Base-by-base conservation (phyloP, 1,284 basidiomycete genomes). In the Mycosarcoma maydis region DNA sequence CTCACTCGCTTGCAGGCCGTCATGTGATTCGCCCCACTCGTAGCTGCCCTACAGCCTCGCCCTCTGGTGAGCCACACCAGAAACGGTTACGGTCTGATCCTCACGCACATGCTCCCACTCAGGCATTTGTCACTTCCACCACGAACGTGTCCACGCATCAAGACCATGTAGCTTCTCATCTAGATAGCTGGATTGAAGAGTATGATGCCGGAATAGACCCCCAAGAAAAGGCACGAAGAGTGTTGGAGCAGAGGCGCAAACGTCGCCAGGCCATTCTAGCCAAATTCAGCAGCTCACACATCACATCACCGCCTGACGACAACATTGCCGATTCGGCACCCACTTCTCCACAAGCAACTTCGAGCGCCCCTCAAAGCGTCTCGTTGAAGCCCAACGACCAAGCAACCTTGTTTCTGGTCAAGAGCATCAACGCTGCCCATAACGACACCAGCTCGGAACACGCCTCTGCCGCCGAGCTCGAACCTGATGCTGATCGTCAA, bases 221-320 rank as follows among this genome's bases (percentile, higher is more conserved):
- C 20, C 61, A 66, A 14, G 56, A 61, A n/a, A 40, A 26, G 2
- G 55, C 53, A 24, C 40, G 51, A 7, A 58, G 26, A 22, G 33
- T 45, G 11, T 44, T 74, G 8, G 76, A 75, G 39, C 72, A 77
- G 42, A 74, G 73, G n/a, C 54, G 77, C 10, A 70, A 51, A 26
- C 47, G 67, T 2, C 43, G 77, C 3, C 51, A 65, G 26, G 72
- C 73, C 2, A 72, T 76, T 37, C 9, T 75, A 11, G 45, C 54
- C 17, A 73, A 59, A 50, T 45, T 55, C 34, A 39, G 44, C 41
- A 50, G 43, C 58, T 42, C 45, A 13, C 42, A 37, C 34, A 29
- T 40, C 4, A 11, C 45, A 11, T 9, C 49, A 4, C 3, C 4
- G 13, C 13, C 16, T 4, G 49, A 36, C 6, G 17, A 11, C 5